Evolutionary conservation across 225 moss, liverwort and hornwort species (phyloP).

Genomic region (Polytrichum formosum): DNA sequence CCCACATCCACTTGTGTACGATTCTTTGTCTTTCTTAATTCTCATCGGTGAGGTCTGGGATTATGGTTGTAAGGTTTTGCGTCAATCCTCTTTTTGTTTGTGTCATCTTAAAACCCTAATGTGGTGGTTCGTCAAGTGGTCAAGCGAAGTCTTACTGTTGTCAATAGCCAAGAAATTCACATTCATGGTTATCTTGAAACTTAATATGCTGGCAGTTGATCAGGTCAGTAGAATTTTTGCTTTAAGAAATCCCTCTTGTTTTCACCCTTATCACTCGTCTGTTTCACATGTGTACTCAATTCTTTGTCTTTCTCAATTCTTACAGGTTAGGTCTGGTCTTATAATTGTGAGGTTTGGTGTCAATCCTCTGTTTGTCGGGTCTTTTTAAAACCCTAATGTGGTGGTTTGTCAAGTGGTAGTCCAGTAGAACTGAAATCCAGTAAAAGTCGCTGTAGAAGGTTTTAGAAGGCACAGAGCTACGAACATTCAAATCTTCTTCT

Average conservation of each 20-base stretch:
- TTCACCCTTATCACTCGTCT: not conserved
- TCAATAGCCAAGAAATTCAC: too few species aligned
- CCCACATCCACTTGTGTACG: not conserved
- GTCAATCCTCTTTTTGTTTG: not conserved
- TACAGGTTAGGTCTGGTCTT: not conserved
- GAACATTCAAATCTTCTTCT: too few species aligned
- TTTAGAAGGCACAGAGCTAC: too few species aligned
- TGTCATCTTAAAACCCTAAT: too few species aligned
- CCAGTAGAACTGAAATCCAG: too few species aligned
- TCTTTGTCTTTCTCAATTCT: not conserved
- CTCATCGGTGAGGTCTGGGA: not conserved
- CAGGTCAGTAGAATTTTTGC: slow-evolving; percentile 52
- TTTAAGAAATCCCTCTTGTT: not conserved
- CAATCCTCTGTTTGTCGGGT: not conserved
- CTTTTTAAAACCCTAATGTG: too few species aligned
- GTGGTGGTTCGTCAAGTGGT: too few species aligned
- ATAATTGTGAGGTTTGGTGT: not conserved
- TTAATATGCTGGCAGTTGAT: slow-evolving; percentile 94
- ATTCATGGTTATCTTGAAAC: slow-evolving; percentile 80
- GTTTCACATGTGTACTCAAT: too few species aligned
- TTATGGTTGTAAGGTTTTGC: not conserved
- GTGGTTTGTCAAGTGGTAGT: too few species aligned
- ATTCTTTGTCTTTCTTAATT: not conserved
- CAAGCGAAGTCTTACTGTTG: too few species aligned
- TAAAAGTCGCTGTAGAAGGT: too few species aligned